Evolutionary conservation across 768 basidiomycete genomes (phyloP).

Genomic region (Boletus patriciae): DNA sequence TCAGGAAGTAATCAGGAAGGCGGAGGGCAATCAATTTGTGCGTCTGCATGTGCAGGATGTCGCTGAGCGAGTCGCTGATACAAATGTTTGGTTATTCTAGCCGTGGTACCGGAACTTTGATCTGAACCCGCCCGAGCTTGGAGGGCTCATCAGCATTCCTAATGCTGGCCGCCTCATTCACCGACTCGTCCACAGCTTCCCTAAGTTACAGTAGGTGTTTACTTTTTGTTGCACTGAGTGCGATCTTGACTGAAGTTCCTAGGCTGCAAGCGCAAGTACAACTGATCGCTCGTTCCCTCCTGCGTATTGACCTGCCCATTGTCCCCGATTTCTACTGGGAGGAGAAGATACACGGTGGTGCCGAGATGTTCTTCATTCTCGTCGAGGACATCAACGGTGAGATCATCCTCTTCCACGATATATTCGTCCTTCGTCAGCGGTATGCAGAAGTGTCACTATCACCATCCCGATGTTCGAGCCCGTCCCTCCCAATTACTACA

Average conservation of each 20-base stretch:
- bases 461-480: constrained; percentile 98
- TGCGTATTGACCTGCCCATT: constrained; percentile 91
- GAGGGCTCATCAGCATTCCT: constrained; percentile 90
- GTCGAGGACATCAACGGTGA: constrained; percentile 99
- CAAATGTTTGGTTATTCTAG: constrained; percentile 34
- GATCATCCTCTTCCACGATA: constrained; percentile 91
- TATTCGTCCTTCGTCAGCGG: constrained; percentile 86
- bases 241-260: neutral
- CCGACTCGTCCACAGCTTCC: constrained; percentile 93
- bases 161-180: constrained; percentile 93
- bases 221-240: neutral
- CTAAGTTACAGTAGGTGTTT: constrained; percentile 75
- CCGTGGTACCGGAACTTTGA: constrained; percentile 99
- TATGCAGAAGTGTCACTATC: constrained; percentile 89
- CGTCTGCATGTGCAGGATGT: constrained; percentile 27
- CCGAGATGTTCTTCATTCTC: constrained; percentile 89
- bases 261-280: constrained; percentile 94
- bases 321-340: constrained; percentile 99
- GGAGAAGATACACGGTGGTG: constrained; percentile 83
- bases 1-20: constrained; percentile 79
- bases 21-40: constrained; percentile 97
- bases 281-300: constrained; percentile 90
- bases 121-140: constrained; percentile 86
- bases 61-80: neutral
- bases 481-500: constrained; percentile 97